Percentiles rank a stretch among this genome's conserved stretches.
These are phyloP conservation scores for Gymnopus androsaceus DNA, from an alignment of 1,284 basidiomycete species.

Conservation along the genomic window DNA sequence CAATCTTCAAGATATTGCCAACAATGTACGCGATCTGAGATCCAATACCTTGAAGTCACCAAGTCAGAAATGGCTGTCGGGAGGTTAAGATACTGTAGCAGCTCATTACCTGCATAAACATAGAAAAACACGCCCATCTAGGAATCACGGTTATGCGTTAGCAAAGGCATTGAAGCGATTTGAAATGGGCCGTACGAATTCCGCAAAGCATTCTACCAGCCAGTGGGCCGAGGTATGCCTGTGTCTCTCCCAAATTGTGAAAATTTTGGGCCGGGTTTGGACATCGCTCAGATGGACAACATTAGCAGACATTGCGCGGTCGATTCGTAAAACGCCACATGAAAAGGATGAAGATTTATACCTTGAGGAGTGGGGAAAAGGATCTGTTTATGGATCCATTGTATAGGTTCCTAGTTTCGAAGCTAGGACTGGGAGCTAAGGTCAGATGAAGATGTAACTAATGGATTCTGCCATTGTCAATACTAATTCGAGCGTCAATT, in stretches of 20 bases:
- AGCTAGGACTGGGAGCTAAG: no score
- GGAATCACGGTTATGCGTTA: background rate
- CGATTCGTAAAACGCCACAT: no score
- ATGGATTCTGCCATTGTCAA: no score
- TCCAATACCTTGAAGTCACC: slow-evolving; percentile 51
- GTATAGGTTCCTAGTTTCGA: no score
- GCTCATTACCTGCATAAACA: slow-evolving; percentile 60
- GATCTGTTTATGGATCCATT: no score
- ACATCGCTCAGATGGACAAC: slow-evolving; percentile 45
- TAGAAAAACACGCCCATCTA: slow-evolving; percentile 49
- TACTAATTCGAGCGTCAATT: no score
- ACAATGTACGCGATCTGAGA: slow-evolving; percentile 57
- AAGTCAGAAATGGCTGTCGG: background rate
- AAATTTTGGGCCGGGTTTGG: slow-evolving; percentile 37
- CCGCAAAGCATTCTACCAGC: slow-evolving; percentile 59
- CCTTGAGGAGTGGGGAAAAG: no score
- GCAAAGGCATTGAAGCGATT: slow-evolving; percentile 23
- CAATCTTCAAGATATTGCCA: slow-evolving; percentile 46
- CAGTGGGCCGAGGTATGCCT: slow-evolving; percentile 52
- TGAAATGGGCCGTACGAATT: slow-evolving; percentile 43
- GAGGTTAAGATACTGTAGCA: slow-evolving; percentile 14
- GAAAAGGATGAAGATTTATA: no score
- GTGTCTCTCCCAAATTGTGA: slow-evolving; percentile 54
- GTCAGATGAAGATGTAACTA: no score
- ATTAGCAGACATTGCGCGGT: background rate